Evolutionary conservation across 495 filamentous ascomycete species (phyloP), one percentile per base, ranked within the genome.

Genomic region (Lophium mytilinum): DNA sequence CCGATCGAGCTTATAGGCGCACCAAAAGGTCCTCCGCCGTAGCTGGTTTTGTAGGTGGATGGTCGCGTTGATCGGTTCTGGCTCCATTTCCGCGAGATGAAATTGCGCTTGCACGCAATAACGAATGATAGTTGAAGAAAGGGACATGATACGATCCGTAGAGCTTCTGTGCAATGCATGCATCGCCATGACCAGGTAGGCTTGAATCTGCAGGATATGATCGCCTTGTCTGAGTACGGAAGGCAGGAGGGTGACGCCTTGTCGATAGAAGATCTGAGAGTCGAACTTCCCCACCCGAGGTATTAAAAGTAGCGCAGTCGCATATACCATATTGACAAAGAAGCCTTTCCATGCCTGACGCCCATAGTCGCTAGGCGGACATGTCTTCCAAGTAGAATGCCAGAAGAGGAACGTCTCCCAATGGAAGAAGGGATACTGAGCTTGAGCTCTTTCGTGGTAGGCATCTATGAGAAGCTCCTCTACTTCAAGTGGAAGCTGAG

Each of bases 1-100:
- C 18, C 52, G 52, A 46, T 55, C 52, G 12, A 55, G 52, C 36
- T 55, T 55, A 18, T 55, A 55, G 1, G 52, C 52, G 37, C 52
- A 55, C 52, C 52, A 55, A 33, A 55, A 55, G 21, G 39, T 45
- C 17, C 52, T 37, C 19, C 52, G 37, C n/a, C 52, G 52, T 3
- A 55, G 33, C 37, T 55, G 52, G 36, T 45, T 55, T 2, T 33
- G 1, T 14, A 55, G 40, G 14, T 15, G 40, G 7, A 35, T 45
- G 6, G 37, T 14, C 5, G 37, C 39, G 14, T 55, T 41, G 10
- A 35, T 21, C 18, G 40, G 14, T 17, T 10, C 24, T n/a, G 52
- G 39, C 36, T 55, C 52, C 5, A 41, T 55, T n/a, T 55, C 52
- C 8, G 19, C 21, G 7, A 55, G 52, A 55, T 55, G 52, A 14